Percentiles rank a stretch among this genome's conserved stretches.
These are phyloP conservation scores for Taiozyma sp. DNA, from an alignment of 1,139 yeast genomes.

Conservation along the genomic window DNA sequence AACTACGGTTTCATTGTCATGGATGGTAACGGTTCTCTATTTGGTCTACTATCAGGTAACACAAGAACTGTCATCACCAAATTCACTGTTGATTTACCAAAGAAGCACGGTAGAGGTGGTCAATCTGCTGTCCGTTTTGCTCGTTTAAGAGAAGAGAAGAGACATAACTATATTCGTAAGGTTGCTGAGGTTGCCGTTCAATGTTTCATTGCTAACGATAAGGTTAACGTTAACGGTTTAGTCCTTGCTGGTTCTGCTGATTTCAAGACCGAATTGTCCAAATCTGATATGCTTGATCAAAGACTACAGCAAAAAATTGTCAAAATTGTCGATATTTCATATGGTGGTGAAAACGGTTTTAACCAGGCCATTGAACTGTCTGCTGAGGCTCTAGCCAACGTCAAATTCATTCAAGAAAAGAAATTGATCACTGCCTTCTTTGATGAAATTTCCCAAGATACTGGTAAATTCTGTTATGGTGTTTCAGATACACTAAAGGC, in stretches of 20 bases:
- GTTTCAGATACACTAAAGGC: conserved; percentile 95
- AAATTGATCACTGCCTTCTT: conserved; percentile 86
- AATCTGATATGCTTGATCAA: conserved; percentile 87
- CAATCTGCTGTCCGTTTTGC: conserved; percentile 99
- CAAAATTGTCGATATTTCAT: conserved; percentile 92
- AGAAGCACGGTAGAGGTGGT: conserved; percentile 99
- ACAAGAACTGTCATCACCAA: conserved; percentile 94
- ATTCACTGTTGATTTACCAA: conserved; percentile 95
- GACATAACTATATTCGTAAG: conserved; percentile 96
- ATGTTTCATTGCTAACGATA: conserved; percentile 88
- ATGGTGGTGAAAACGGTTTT: conserved; percentile 99
- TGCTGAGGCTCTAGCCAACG: conserved; percentile 94
- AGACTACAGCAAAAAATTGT: conserved; percentile 86
- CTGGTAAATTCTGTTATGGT: conserved; percentile 97
- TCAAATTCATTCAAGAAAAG: conserved; percentile 97
- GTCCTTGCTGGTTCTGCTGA: conserved; percentile 99
- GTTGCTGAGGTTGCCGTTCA: conserved; percentile 99
- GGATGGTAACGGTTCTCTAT: conserved; percentile 99
- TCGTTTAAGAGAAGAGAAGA: conserved; percentile 97
- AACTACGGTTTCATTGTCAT: conserved; percentile 94
- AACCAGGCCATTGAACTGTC: conserved; percentile 97
- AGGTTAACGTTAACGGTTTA: conserved; percentile 89
- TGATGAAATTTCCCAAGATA: conserved; percentile 95
- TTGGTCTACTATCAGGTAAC: conserved; percentile 96
- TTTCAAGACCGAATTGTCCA: conserved; percentile 89